Base-by-base conservation (phyloP, 345 rosid species). In the Geranium brycei region DNA sequence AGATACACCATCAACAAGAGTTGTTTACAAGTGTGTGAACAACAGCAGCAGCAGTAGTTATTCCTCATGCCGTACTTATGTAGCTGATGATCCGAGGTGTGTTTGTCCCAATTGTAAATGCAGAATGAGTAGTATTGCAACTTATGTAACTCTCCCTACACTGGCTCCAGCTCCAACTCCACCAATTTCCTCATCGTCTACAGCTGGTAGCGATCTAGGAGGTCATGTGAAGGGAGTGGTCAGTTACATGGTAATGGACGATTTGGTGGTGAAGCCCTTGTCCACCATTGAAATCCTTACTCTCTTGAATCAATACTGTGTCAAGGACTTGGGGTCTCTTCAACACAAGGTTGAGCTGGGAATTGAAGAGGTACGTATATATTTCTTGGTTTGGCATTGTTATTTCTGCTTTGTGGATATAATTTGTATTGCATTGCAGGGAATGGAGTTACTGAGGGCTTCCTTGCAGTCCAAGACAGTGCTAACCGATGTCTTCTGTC, bases 171-270 rank as follows among this genome's bases (percentile, higher is more conserved):
- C 31, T 23, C 19, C 58, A 38, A 4, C 28, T 1, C 28, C 28
- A 23, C 28, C 47, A 38, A 17, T 38, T 11, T 19, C 13, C 1
- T 14, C 17, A 4, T 53, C 3, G 7, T 57, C 60, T 35, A 35
- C 1, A 35, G 7, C 68, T 2, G 15, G 3, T n/a, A 35, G 30
- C 2, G 14, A 17, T 1, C 66, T 31, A 0, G 53, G 62, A 2
- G 83, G 79, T 2, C 75, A 66, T 66, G 68, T 70, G 19, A 73
- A 76, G 61, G 78, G 60, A 1, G 51, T 63, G 5, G 73, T 67
- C 1, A 75, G 76, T 0, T 77, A 77, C 17, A 75, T 73, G 71
- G 71, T 73, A 0, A 69, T 72, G 72, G 77, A 77, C 63, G 61
- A 75, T 64, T 47, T 75, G 62, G 68, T 17, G 41, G 75, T 72